Conservation (phyloP, 192 early-diverging fungal species). For the Neocallimastix lanati region DNA sequence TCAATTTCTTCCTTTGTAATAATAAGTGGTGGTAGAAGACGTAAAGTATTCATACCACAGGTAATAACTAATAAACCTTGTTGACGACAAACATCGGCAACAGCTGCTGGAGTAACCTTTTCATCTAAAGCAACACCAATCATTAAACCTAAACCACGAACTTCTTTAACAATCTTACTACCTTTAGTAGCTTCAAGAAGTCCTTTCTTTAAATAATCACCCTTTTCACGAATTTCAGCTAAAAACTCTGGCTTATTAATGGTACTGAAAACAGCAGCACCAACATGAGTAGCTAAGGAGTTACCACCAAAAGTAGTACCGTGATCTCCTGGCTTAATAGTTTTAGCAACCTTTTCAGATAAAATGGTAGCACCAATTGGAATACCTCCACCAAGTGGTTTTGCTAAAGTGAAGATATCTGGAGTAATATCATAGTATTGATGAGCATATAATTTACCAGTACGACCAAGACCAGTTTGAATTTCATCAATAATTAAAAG, state of each 20-base stretch:
- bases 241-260: conserved; percentile 59
- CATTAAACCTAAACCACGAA: conserved; percentile 74
- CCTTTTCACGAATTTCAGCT: conserved; percentile 38
- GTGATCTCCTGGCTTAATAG: conserved; percentile 79
- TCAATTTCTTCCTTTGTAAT: conserved; percentile 58
- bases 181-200: conserved; percentile 17
- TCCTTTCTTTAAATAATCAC: conserved; percentile 31
- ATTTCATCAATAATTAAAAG: conserved; percentile 91
- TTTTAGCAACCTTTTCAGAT: conserved; percentile 52
- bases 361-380: conserved; percentile 88
- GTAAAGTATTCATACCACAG: conserved; percentile 74
- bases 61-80: conserved; percentile 74
- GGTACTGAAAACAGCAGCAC: conserved; percentile 46
- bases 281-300: conserved; percentile 77
- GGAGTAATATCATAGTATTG: conserved; percentile 54
- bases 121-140: conserved; percentile 53
- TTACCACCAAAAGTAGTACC: conserved; percentile 96
- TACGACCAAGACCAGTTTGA: conserved; percentile 23
- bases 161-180: conserved; percentile 35
- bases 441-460: conserved; percentile 77
- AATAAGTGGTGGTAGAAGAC: conserved; percentile 79
- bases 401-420: conserved; percentile 88
- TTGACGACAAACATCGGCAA: conserved; percentile 59
- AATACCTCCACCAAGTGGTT: conserved; percentile 89
- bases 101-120: conserved; percentile 19